A percentile compares a stretch with the other conserved stretches of the same genome.
Conservation (phyloP, 768 basidiomycete species). For the Podaxis sp. region DNA sequence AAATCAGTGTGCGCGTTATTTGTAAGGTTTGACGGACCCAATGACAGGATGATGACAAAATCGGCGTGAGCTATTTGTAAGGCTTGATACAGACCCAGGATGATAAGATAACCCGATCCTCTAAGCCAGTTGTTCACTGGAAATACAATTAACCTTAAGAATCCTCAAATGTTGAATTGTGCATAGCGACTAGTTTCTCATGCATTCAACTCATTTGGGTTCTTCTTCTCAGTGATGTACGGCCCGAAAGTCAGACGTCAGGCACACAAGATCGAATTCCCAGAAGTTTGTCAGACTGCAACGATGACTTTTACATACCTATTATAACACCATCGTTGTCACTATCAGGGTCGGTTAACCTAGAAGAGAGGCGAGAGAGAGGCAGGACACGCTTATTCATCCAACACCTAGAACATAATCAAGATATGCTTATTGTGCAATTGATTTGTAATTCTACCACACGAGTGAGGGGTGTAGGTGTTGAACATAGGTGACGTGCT, state of each 20-base stretch:
- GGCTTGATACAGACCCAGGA: not conserved
- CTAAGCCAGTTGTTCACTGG: too few species aligned
- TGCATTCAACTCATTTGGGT: too few species aligned
- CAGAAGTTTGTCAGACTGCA: not conserved
- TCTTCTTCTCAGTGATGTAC: too few species aligned
- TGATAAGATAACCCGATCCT: constrained; percentile 5
- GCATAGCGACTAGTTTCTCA: too few species aligned
- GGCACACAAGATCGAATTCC: not conserved
- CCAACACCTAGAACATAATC: too few species aligned
- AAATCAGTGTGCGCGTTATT: not conserved
- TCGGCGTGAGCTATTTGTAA: not conserved
- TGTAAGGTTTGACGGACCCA: not conserved
- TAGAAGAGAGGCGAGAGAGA: not conserved
- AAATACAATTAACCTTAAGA: too few species aligned
- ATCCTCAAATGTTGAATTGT: too few species aligned
- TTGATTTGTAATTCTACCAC: too few species aligned
- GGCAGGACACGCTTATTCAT: too few species aligned
- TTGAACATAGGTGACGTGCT: too few species aligned
- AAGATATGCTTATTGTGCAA: too few species aligned
- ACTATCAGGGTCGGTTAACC: not conserved
- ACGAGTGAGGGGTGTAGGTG: too few species aligned
- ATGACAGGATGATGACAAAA: not conserved
- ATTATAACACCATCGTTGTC: not conserved
- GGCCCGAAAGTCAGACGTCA: not conserved
- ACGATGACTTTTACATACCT: not conserved